Conservation (phyloP, 2,329 filamentous ascomycete species). For the Calonectria hongkongensis region DNA sequence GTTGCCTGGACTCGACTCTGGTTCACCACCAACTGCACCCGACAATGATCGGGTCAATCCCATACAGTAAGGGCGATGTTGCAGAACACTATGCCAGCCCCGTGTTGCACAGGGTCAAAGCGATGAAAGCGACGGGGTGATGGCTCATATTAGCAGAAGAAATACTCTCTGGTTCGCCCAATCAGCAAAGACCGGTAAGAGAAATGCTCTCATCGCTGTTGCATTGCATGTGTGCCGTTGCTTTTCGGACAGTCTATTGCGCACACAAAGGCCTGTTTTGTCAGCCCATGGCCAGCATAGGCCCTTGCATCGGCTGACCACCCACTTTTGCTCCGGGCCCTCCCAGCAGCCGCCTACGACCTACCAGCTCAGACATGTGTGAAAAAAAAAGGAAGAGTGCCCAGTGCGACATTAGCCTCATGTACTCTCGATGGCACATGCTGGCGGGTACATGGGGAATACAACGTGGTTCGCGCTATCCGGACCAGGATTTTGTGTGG, state of each 20-base stretch:
- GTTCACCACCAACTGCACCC: background rate
- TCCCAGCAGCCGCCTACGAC: constrained; percentile 3
- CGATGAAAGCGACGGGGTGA: background rate
- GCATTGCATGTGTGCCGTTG: constrained; percentile 6
- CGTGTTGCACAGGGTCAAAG: background rate
- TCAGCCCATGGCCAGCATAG: background rate
- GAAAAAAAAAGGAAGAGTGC: background rate
- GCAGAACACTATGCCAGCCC: background rate
- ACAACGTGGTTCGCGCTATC: too few relatives aligned
- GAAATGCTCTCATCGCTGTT: background rate
- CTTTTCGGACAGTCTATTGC: background rate
- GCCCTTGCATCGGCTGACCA: constrained; percentile 8
- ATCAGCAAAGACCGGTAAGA: background rate
- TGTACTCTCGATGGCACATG: background rate
- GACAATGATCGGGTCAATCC: background rate
- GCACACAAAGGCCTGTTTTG: background rate
- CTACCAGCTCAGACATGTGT: background rate
- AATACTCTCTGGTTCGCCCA: background rate
- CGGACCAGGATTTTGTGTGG: too few relatives aligned
- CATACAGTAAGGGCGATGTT: background rate
- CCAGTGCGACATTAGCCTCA: background rate
- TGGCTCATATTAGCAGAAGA: background rate
- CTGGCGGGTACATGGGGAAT: too few relatives aligned
- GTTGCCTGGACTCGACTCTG: background rate
- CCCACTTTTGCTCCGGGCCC: background rate